phyloP scores from a whole-genome alignment of 2,329 filamentous ascomycete genomes.

The Fusarium tupiense region DNA sequence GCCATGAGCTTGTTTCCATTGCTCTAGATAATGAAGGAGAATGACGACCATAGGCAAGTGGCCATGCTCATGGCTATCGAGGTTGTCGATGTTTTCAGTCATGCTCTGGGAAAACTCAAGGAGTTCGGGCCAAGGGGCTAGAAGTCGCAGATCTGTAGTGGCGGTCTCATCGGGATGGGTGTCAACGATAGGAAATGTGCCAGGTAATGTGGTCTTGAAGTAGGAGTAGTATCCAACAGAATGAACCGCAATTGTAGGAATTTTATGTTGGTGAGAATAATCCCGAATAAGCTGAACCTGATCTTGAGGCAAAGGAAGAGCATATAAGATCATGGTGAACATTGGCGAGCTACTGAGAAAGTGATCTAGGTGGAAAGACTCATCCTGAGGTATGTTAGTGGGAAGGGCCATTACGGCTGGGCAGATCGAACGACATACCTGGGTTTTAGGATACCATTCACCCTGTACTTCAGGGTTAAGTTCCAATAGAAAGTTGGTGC shows the following conservation, averaged over 20 bases:
- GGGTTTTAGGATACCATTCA: conserved; percentile 67
- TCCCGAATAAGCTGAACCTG: conserved; percentile 57
- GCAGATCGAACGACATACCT: conserved; percentile 36
- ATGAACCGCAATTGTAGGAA: conserved; percentile 83
- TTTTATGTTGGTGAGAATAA: conserved; percentile 65
- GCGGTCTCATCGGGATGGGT: conserved; percentile 92
- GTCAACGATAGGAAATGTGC: conserved; percentile 91
- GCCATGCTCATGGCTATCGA: conserved; percentile 85
- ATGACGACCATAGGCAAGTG: conserved; percentile 90
- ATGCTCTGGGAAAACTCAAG: conserved; percentile 71
- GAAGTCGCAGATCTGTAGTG: conserved; percentile 83
- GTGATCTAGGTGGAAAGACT: conserved; percentile 49
- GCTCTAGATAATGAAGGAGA: conserved; percentile 81
- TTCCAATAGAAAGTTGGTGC: conserved; percentile 80
- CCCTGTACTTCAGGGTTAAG: conserved; percentile 93
- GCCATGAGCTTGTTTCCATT: conserved; percentile 79
- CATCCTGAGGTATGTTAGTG: conserved; percentile 37
- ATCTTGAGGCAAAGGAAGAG: conserved; percentile 58
- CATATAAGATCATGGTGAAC: conserved; percentile 67
- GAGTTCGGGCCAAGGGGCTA: conserved; percentile 88
- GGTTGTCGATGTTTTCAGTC: conserved; percentile 73
- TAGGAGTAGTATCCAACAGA: conserved; percentile 93
- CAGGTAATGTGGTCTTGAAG: conserved; percentile 81
- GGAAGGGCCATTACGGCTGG: not conserved
- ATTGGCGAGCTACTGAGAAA: conserved; percentile 53